Base-by-base conservation (phyloP, 192 early-diverging fungal genomes). In the Coemansia guatemalensis region DNA sequence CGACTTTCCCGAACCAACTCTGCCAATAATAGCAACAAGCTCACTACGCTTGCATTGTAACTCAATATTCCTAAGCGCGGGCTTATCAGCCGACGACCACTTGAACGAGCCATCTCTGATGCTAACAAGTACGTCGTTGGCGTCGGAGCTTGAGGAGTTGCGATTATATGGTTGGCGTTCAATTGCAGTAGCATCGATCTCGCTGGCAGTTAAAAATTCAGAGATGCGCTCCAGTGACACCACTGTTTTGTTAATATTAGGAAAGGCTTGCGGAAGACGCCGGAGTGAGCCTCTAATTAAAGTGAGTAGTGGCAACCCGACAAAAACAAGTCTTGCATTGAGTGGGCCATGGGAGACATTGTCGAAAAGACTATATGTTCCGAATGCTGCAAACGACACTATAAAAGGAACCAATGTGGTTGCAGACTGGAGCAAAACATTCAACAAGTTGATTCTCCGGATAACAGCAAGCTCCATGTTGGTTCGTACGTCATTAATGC, bases 221-320 rank as follows among this genome's bases (percentile, higher is more conserved):
- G n/a, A n/a, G n/a, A n/a, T n/a, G n/a, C n/a, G n/a, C n/a, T n/a
- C n/a, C n/a, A n/a, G n/a, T 7, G 41, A 7, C 7, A 44, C 17
- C 41, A 44, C 17, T 17, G 41, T 9, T 7, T 44, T 17, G 41
- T 17, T 7, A 17, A 44, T 9, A 7, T 17, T n/a, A n/a, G n/a
- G 91, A 32, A 90, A 85, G 50, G 85, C 65, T 53, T 97, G 83
- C 54, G 97, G 95, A 80, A 94, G 95, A 68, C 91, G 91, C 24
- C n/a, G n/a, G n/a, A n/a, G n/a, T n/a, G n/a, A n/a, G n/a, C n/a
- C n/a, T n/a, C n/a, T 73, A n/a, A n/a, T n/a, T n/a, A n/a, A n/a
- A n/a, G 96, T 97, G 85, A 99, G 96, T 8, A 99, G 82, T 1
- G 94, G 82, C 55, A 99, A 81, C 5, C 92, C 87, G 2, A 94